Base-by-base conservation (phyloP, 805 yeast genomes). In the Naumovozyma baii region DNA sequence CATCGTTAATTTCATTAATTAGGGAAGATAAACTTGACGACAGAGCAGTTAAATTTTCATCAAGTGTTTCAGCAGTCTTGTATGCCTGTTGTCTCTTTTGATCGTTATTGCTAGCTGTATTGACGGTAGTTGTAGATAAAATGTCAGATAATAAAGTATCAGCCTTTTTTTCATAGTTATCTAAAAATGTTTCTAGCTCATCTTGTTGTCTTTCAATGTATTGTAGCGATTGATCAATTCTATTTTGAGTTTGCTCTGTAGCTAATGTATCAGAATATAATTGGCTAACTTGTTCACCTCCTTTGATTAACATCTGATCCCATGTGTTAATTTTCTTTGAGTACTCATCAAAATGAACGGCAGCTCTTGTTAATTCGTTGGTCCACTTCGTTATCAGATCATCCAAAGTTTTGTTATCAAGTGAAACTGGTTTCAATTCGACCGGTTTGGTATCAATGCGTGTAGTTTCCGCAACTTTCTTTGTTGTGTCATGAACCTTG, bases 321-420 rank as follows among this genome's bases (percentile, higher is more conserved):
- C 97, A 92, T 38, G 73, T 71, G 45, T 80, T 78, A 16, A 90
- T 78, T 43, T 80, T 81, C 18, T 69, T 66, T 7, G 95, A 78
- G 57, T 85, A 90, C 10, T 69, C 62, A 42, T 80, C 80, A 63
- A 88, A 92, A 29, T 83, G 79, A 18, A 72, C 70, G 2, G 90
- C 74, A 0, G 92, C 77, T 12, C 74, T 70, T 2, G 90, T 69
- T 43, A 92, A 63, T 49, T 92, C 94, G 40, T 78, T 76, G 0
- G 96, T 83, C 98, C 98, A 92, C 61, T 83, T 87, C 12, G 87
- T 75, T 33, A 92, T 83, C 48, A 92, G 71, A 57, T 92, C 97
- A 54, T 92, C 97, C 54, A 92, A 67, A 1, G 96, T 86, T 59
- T 86, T 86, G 63, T 92, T 92, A 51, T 84, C 87, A 29, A 92